Evolutionary conservation across 371 early-diverging fungal genomes (phyloP), one percentile per base, ranked within the genome.

Genomic region (Mucor irregularis): DNA sequence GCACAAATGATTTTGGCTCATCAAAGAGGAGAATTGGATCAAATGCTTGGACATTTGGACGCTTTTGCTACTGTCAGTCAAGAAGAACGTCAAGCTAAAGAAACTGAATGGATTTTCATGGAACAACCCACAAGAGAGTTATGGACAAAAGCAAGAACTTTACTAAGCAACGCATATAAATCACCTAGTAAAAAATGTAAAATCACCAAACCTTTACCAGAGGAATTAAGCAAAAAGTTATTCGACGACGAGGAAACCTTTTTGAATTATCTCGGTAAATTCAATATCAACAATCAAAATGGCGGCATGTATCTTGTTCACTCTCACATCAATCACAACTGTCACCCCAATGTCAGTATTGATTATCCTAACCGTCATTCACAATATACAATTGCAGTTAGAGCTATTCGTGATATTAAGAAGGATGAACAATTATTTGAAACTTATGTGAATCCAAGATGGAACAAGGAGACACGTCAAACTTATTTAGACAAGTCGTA

Each of bases 251-350:
- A 76, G 44, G 75, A 80, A 33, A 82, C 82, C 2, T 86, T 81
- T 55, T 70, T 86, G 40, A 74, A 80, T 21, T 81, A 78, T 48
- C 62, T 86, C 17, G 87, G 87, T 39, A 78, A 83, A 58, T 86
- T 82, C 70, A 83, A 84, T 62, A 78, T 86, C 60, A 86, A 86
- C 62, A 84, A 86, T 57, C 87, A 86, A 58, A 82, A 81, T 43
- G 87, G 87, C 39, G 87, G 87, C 46, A 62, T 86, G 62, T 86
- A 83, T 57, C 62, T 84, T 21, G 68, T 84, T 22, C 87, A 86
- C 25, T 82, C 85, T 0, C 80, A 81, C 10, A 71, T 84, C 62
- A 84, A 84, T 56, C 85, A 84, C 45, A 76, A 73, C 44, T 84
- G 85, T 34, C 35, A 64, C 9, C 85, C 85, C 16, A 82, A 81